Conservation (phyloP, 2,329 filamentous ascomycete species). For the Huntiella omanensis region DNA sequence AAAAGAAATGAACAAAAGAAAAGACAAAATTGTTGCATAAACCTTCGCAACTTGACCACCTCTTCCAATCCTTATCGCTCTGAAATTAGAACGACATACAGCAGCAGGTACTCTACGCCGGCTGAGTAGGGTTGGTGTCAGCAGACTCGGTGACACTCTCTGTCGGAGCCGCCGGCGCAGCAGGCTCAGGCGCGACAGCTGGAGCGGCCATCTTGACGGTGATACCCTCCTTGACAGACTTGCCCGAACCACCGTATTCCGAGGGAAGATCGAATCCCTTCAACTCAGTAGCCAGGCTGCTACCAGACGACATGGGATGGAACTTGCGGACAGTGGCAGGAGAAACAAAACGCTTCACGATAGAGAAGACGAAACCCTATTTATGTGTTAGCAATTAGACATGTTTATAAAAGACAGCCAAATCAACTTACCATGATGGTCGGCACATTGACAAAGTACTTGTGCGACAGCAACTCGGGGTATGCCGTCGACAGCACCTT, state of each 20-base stretch:
- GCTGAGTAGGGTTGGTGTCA: background rate
- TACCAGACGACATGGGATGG: slow-evolving; percentile 58
- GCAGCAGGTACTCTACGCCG: background rate
- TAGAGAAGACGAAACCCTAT: slow-evolving; percentile 53
- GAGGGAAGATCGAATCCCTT: slow-evolving; percentile 45
- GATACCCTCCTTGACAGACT: slow-evolving; percentile 21
- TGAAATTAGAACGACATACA: background rate
- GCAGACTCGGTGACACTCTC: slow-evolving; percentile 10
- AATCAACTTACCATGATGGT: slow-evolving; percentile 43
- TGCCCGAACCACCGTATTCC: slow-evolving; percentile 60
- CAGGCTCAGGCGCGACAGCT: slow-evolving; percentile 6
- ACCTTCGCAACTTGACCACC: too few species aligned
- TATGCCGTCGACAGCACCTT: slow-evolving; percentile 65
- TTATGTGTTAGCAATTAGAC: background rate
- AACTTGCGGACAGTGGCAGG: slow-evolving; percentile 62
- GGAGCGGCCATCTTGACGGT: slow-evolving; percentile 16
- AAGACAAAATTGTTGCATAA: background rate
- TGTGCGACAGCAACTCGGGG: slow-evolving; percentile 65
- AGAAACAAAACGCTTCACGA: slow-evolving; percentile 58
- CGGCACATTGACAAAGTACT: slow-evolving; percentile 93
- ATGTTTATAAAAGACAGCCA: background rate
- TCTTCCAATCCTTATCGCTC: too few species aligned
- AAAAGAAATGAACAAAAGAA: background rate
- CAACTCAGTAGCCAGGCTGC: slow-evolving; percentile 44
- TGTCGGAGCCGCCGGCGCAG: slow-evolving; percentile 7